These are phyloP conservation scores for Pittosporum tobira DNA, from an alignment of 129 eudicot genomes.

Conservation along the genomic window DNA sequence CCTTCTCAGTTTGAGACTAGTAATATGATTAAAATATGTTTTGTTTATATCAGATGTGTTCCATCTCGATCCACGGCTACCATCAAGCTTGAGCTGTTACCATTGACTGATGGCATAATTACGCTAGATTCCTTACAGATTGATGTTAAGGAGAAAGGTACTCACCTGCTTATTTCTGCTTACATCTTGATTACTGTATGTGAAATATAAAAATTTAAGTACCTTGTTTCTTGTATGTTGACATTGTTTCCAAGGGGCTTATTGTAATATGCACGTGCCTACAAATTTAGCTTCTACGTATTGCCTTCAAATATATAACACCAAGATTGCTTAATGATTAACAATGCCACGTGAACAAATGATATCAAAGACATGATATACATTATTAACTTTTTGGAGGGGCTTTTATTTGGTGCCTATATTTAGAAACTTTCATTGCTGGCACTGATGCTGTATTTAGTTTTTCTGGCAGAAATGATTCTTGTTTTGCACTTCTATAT, in stretches of 20 bases:
- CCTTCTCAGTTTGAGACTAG: neutral
- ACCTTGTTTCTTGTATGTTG: neutral
- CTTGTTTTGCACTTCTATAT: too few relatives aligned
- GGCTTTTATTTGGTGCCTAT: too few relatives aligned
- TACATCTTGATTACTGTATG: neutral
- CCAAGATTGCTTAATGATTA: neutral
- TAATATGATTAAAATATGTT: constrained; percentile 5
- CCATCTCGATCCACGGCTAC: constrained; percentile 81
- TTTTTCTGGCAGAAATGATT: too few relatives aligned
- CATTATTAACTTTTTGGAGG: neutral
- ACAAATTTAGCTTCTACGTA: neutral
- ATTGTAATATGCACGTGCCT: too few relatives aligned
- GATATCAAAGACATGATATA: neutral
- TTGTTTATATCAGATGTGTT: constrained; percentile 49
- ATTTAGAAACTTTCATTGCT: too few relatives aligned
- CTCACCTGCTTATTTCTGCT: neutral
- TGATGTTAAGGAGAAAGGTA: constrained; percentile 81
- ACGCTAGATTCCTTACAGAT: constrained; percentile 87
- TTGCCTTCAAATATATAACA: neutral
- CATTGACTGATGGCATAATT: constrained; percentile 88
- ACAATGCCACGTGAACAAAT: neutral
- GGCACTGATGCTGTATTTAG: too few relatives aligned
- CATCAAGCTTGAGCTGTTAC: constrained; percentile 92
- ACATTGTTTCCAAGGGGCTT: neutral
- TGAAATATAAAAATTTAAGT: too few relatives aligned